phyloP scores from a whole-genome alignment of 768 basidiomycete species.

The Xerocomellus intermedius region DNA sequence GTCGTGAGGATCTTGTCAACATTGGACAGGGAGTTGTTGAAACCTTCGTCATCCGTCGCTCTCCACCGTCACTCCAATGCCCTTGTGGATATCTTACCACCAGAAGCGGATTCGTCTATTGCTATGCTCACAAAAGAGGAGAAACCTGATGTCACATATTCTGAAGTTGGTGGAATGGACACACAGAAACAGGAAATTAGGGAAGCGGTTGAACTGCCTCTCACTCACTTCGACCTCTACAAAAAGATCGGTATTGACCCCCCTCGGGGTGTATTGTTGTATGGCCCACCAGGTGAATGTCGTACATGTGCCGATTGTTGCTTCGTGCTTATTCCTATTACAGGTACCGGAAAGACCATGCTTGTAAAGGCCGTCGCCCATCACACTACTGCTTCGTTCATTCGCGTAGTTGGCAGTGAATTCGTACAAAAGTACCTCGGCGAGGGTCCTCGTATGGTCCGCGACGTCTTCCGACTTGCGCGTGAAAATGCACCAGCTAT shows the following conservation, averaged over 20 bases:
- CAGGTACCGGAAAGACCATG: conserved; percentile 99
- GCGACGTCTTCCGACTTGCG: conserved; percentile 97
- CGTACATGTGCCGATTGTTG: not conserved
- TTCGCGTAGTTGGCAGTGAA: conserved; percentile 96
- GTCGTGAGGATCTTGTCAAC: conserved; percentile 97
- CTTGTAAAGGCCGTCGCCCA: conserved; percentile 99
- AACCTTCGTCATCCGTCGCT: conserved; percentile 97
- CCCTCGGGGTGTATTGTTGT: conserved; percentile 92
- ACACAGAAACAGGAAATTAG: conserved; percentile 98
- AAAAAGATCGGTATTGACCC: conserved; percentile 99
- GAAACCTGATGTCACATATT: conserved; percentile 90
- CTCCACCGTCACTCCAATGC: conserved; percentile 98
- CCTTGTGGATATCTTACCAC: conserved; percentile 95
- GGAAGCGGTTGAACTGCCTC: conserved; percentile 95
- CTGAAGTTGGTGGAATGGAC: conserved; percentile 97
- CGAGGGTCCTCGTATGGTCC: conserved; percentile 99
- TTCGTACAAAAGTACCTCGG: conserved; percentile 99
- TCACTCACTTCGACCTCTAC: conserved; percentile 97
- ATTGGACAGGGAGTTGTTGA: conserved; percentile 93
- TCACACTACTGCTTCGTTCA: conserved; percentile 96
- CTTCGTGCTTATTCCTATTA: conserved; percentile 3
- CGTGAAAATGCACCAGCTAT: conserved; percentile 96
- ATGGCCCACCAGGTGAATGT: conserved; percentile 87
- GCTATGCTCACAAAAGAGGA: conserved; percentile 93
- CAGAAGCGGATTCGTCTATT: conserved; percentile 97